Evolutionary conservation across 2,329 filamentous ascomycete genomes (phyloP).

Genomic region (Cladorrhinum sp.): DNA sequence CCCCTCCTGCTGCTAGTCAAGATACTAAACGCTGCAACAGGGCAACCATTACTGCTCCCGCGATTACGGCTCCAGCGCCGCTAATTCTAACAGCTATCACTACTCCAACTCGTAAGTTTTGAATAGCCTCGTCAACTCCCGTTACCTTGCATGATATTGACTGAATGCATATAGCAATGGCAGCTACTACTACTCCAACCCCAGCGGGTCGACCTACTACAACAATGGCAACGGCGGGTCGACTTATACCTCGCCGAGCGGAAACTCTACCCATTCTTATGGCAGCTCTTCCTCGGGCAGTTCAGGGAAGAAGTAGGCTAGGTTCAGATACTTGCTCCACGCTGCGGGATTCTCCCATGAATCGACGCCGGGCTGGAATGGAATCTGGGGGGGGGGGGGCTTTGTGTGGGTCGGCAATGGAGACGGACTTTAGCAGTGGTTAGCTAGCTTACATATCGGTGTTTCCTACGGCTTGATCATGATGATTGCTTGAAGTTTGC

Average conservation of each 20-base stretch:
- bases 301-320: conserved; percentile 10
- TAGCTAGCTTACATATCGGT: too few species aligned
- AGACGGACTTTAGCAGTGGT: too few species aligned
- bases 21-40: conserved; percentile 4
- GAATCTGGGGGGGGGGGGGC: too few species aligned
- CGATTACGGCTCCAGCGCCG: conserved; percentile 26
- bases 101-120: conserved; percentile 57
- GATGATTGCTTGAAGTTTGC: too few species aligned
- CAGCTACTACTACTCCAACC: conserved; percentile 72
- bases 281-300: conserved; percentile 10
- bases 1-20: neutral
- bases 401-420: too few species aligned
- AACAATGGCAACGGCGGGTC: conserved; percentile 57
- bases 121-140: neutral
- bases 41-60: conserved; percentile 29
- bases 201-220: conserved; percentile 66
- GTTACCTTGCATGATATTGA: neutral
- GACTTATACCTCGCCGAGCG: conserved; percentile 58
- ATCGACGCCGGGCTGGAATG: too few species aligned
- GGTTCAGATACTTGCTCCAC: too few species aligned
- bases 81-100: conserved; percentile 57
- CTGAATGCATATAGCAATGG: conserved; percentile 42
- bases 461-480: too few species aligned
- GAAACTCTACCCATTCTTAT: conserved; percentile 25
- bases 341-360: too few species aligned